Conservation (phyloP, 345 rosid genomes). For the Isatis tinctoria region DNA sequence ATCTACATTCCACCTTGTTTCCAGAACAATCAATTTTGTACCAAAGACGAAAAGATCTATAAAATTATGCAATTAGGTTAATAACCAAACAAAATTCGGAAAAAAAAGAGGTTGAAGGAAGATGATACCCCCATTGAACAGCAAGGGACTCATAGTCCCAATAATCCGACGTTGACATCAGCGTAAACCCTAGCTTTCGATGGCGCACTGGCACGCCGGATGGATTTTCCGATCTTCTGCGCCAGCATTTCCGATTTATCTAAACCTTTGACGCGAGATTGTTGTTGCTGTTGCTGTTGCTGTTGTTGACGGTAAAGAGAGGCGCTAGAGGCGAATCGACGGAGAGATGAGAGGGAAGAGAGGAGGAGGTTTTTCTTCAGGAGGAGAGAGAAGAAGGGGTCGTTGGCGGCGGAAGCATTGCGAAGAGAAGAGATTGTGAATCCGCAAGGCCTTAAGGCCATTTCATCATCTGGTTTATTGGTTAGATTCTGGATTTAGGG, state of each 20-base stretch:
- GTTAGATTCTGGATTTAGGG: too few relatives aligned
- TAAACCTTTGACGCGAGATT: slow-evolving; percentile 26
- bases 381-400: slow-evolving; percentile 10
- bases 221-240: slow-evolving; percentile 92
- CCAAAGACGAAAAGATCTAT: background rate
- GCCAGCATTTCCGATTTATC: slow-evolving; percentile 68
- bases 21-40: background rate
- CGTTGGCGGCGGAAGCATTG: slow-evolving; percentile 28
- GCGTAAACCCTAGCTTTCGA: slow-evolving; percentile 94
- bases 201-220: slow-evolving; percentile 90
- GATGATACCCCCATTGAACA: slow-evolving; percentile 81
- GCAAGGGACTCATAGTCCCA: slow-evolving; percentile 72
- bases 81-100: background rate
- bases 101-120: background rate
- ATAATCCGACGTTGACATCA: slow-evolving; percentile 78
- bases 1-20: slow-evolving; percentile 9
- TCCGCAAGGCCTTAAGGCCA: slow-evolving; percentile 77
- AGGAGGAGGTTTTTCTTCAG: slow-evolving; percentile 15
- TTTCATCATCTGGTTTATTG: too few relatives aligned
- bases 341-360: slow-evolving; percentile 18
- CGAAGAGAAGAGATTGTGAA: slow-evolving; percentile 43
- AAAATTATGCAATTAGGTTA: background rate
- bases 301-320: slow-evolving; percentile 29
- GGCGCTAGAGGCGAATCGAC: slow-evolving; percentile 37
- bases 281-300: too few relatives aligned